These are phyloP conservation scores for Cinnamomum chago DNA, from an alignment of 164 flowering plant genomes.

Conservation along the genomic window DNA sequence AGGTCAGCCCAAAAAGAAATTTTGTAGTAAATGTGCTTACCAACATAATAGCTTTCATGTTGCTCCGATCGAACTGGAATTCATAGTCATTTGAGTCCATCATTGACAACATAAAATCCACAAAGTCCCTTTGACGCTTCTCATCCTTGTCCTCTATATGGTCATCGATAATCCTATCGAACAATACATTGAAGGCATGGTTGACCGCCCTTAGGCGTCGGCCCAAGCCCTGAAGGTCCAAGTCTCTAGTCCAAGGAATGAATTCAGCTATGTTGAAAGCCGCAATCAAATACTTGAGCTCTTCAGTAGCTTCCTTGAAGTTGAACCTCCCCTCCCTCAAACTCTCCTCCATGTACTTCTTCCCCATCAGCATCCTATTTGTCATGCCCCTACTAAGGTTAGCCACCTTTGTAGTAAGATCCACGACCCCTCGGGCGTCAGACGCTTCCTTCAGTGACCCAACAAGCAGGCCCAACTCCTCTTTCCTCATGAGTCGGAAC, in stretches of 20 bases:
- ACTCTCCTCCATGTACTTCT: slow-evolving; percentile 14
- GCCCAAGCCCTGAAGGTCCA: slow-evolving; percentile 46
- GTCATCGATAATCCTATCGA: slow-evolving; percentile 32
- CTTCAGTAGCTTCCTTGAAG: slow-evolving; percentile 42
- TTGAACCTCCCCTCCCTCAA: slow-evolving; percentile 22
- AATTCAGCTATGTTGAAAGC: slow-evolving; percentile 49
- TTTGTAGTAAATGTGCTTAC: neutral
- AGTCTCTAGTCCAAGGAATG: slow-evolving; percentile 42
- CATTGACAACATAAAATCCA: slow-evolving; percentile 15
- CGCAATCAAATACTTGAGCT: slow-evolving; percentile 37
- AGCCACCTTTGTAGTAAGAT: slow-evolving; percentile 14
- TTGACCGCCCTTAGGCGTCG: slow-evolving; percentile 45
- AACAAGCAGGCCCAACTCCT: slow-evolving; percentile 15
- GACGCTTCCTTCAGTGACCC: slow-evolving; percentile 14
- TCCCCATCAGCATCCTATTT: slow-evolving; percentile 29
- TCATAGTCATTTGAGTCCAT: slow-evolving; percentile 3
- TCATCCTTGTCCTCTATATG: neutral
- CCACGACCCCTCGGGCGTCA: neutral
- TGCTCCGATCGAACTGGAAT: slow-evolving; percentile 5
- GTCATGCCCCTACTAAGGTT: slow-evolving; percentile 12
- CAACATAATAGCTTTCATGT: slow-evolving; percentile 13
- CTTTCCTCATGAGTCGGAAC: slow-evolving; percentile 19
- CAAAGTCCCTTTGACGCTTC: slow-evolving; percentile 7
- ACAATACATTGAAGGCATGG: slow-evolving; percentile 41
- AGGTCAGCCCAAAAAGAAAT: neutral